These are phyloP conservation scores for Beauveria sp. DNA, from an alignment of 2,329 filamentous ascomycete genomes.

Conservation along the genomic window DNA sequence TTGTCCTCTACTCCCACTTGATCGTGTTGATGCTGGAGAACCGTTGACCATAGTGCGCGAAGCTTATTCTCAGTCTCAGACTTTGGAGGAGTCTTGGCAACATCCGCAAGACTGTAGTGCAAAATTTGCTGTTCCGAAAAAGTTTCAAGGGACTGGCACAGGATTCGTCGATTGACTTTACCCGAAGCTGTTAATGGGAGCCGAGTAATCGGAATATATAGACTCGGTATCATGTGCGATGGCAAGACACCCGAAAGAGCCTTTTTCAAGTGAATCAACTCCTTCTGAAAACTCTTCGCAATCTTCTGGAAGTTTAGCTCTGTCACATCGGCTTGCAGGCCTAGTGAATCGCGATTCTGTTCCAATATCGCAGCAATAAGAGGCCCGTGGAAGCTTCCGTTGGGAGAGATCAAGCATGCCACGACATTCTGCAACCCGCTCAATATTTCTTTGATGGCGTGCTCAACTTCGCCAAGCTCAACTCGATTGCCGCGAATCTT, in stretches of 20 bases:
- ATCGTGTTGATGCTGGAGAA: conserved; percentile 4
- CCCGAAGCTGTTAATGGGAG: conserved; percentile 13
- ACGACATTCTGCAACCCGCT: background rate
- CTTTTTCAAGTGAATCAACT: conserved; percentile 1
- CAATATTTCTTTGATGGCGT: conserved; percentile 2
- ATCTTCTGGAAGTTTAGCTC: background rate
- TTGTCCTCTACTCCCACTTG: conserved; percentile 2
- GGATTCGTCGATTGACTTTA: conserved; percentile 11
- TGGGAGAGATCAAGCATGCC: background rate
- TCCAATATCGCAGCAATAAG: background rate
- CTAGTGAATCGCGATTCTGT: background rate
- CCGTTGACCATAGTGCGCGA: background rate
- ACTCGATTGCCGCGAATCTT: conserved; percentile 48
- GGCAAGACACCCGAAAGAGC: conserved; percentile 6
- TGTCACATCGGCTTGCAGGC: background rate
- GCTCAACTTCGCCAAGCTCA: conserved; percentile 28
- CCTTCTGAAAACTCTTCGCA: background rate
- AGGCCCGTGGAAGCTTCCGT: background rate
- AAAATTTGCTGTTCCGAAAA: background rate
- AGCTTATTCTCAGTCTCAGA: conserved; percentile 7
- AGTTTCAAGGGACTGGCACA: background rate
- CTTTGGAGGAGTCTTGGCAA: background rate
- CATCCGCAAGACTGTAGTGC: background rate
- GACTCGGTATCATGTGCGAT: conserved; percentile 13
- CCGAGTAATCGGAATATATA: conserved; percentile 10